Evolutionary conservation across 202 grass and related monocot genomes (phyloP).

Genomic region (Panicum hallii): DNA sequence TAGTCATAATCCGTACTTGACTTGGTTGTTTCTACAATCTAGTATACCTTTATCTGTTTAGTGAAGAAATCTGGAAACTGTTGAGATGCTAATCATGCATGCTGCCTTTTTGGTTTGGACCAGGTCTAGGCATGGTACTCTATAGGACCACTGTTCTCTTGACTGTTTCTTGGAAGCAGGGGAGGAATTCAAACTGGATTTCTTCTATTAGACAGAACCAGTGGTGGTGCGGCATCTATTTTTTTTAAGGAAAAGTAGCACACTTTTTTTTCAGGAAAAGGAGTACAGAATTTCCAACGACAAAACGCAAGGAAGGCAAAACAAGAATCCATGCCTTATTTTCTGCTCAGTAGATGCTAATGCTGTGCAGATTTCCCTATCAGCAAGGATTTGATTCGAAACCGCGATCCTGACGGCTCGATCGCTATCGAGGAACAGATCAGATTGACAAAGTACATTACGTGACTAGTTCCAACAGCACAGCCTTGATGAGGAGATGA

Average conservation of each 20-base stretch:
- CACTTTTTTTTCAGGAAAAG: not conserved
- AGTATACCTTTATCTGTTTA: not conserved
- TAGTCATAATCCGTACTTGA: not conserved
- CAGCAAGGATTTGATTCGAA: not conserved
- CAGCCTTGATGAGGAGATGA: not conserved
- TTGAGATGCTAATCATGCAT: not conserved
- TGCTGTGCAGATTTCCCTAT: not conserved
- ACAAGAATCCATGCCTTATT: not conserved
- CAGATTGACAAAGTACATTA: not conserved
- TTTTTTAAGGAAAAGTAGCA: not conserved
- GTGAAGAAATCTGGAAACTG: not conserved
- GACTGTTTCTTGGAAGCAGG: slow-evolving; percentile 3
- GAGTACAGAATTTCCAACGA: not conserved
- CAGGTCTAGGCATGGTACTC: slow-evolving; percentile 5
- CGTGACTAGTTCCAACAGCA: not conserved
- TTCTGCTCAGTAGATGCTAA: not conserved
- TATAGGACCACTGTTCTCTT: slow-evolving; percentile 20
- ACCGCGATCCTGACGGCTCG: not conserved
- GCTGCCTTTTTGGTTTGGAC: not conserved
- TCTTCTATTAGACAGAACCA: not conserved
- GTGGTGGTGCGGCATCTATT: not conserved
- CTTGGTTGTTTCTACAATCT: slow-evolving; percentile 12
- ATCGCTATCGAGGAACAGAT: slow-evolving; percentile 20
- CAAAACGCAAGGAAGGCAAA: not conserved
- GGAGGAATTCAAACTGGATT: not conserved